Conservation (phyloP, 164 flowering plant species). For the Stephania japonica region DNA sequence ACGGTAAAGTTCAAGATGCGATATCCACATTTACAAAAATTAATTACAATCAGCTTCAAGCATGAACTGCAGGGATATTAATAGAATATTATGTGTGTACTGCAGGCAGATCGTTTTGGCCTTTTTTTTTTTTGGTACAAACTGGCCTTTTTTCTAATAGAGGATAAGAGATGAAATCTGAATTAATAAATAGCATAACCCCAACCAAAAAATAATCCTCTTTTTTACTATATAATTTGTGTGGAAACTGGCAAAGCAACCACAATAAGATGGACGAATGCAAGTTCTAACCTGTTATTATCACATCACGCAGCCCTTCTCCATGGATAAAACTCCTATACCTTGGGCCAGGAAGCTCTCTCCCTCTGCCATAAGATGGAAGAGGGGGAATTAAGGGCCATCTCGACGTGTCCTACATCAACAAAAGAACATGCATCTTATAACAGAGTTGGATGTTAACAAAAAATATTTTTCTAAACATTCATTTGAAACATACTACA, state of each 20-base stretch:
- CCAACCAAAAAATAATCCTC: no score
- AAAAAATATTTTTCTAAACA: neutral
- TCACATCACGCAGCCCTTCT: constrained; percentile 73
- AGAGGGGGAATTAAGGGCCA: constrained; percentile 91
- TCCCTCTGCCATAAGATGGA: constrained; percentile 98
- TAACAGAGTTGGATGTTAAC: neutral
- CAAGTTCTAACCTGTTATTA: constrained; percentile 64
- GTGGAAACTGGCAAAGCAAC: constrained; percentile 2
- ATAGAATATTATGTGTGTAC: neutral
- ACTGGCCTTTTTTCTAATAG: neutral
- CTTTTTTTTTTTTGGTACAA: no score
- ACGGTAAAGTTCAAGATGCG: neutral
- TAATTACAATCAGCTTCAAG: neutral
- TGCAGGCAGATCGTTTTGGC: no score
- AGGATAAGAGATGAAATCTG: no score
- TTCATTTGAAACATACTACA: no score
- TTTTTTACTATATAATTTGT: neutral
- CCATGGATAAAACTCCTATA: constrained; percentile 91
- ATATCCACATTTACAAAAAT: neutral
- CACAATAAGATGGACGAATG: neutral
- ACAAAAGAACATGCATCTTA: neutral
- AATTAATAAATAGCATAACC: no score
- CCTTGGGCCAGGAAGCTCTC: constrained; percentile 92
- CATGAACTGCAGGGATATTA: neutral
- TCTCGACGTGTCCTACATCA: constrained; percentile 50